These are phyloP conservation scores for Hirsutella thompsonii DNA, from an alignment of 2,329 filamentous ascomycete species.

Conservation along the genomic window DNA sequence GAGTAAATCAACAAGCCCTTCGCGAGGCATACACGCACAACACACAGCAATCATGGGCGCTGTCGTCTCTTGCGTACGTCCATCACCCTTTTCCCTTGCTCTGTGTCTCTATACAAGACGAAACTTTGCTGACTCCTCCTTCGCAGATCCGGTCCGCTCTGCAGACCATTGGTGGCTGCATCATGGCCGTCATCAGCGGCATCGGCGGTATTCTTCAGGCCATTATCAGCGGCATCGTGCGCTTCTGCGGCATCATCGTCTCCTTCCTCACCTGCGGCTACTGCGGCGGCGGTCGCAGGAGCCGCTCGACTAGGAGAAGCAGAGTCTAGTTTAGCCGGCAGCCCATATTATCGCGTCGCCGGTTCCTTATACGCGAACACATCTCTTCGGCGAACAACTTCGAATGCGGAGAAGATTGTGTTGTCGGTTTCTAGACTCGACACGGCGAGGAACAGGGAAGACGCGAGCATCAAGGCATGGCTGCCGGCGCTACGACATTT, in stretches of 20 bases:
- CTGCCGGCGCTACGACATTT: not conserved
- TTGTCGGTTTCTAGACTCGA: not conserved
- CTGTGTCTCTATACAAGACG: not conserved
- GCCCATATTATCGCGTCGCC: not conserved
- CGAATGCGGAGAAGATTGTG: no score
- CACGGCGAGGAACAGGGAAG: not conserved
- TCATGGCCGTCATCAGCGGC: slow-evolving; percentile 57
- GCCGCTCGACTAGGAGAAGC: slow-evolving; percentile 9
- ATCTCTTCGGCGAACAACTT: not conserved
- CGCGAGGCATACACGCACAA: not conserved
- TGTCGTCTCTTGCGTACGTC: slow-evolving; percentile 70
- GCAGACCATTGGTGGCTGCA: slow-evolving; percentile 49
- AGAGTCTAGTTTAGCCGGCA: slow-evolving; percentile 6
- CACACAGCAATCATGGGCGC: slow-evolving; percentile 51
- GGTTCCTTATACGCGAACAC: not conserved
- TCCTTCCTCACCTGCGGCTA: slow-evolving; percentile 50
- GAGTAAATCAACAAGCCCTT: no score
- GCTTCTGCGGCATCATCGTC: slow-evolving; percentile 53
- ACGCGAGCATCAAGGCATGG: not conserved
- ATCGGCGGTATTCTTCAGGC: slow-evolving; percentile 52
- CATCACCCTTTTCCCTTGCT: not conserved
- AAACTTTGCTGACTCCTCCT: slow-evolving; percentile 9
- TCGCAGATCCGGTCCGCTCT: slow-evolving; percentile 44
- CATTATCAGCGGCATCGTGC: slow-evolving; percentile 54
- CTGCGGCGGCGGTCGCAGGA: slow-evolving; percentile 14